A percentile compares a stretch with the other conserved stretches of the same genome.
Conservation (phyloP, 2,329 filamentous ascomycete species). For the Paracorniculantispora psalliotae region DNA sequence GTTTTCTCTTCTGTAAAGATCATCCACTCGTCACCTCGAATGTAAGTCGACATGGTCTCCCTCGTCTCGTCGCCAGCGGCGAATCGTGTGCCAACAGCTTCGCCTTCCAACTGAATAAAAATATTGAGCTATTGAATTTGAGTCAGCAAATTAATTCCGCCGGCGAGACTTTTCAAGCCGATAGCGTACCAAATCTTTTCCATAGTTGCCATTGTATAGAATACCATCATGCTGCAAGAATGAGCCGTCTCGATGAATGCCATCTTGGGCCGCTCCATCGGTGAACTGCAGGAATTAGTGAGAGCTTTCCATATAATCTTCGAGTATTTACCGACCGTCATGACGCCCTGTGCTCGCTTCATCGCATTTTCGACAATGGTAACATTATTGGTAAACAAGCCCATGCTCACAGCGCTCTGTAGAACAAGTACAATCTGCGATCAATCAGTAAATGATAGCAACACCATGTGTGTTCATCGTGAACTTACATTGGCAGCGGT, state of each 20-base stretch:
- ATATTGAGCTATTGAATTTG: conserved; percentile 17
- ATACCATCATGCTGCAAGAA: conserved; percentile 22
- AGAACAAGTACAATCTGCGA: conserved; percentile 19
- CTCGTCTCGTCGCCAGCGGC: conserved; percentile 16
- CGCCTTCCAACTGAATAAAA: conserved; percentile 20
- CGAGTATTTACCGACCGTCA: conserved; percentile 15
- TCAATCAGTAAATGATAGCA: background rate
- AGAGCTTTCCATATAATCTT: background rate
- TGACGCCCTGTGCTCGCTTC: conserved; percentile 16
- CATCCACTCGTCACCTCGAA: conserved; percentile 21
- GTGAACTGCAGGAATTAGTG: conserved; percentile 13
- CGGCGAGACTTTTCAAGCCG: background rate
- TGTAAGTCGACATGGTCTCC: conserved; percentile 18
- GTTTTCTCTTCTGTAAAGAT: conserved; percentile 19
- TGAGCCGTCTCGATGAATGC: conserved; percentile 22
- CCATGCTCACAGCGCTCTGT: conserved; percentile 21
- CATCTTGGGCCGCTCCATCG: conserved; percentile 17
- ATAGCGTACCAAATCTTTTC: conserved; percentile 19
- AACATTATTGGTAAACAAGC: conserved; percentile 19
- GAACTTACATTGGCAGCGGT: conserved; percentile 20
- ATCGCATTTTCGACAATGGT: conserved; percentile 18
- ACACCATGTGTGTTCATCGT: rapidly evolving
- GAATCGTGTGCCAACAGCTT: conserved; percentile 21
- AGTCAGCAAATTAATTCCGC: background rate
- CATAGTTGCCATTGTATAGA: conserved; percentile 23